Percentiles rank a stretch among this genome's conserved stretches.
phyloP scores from a whole-genome alignment of 139 green algal species.

The Desmodesmus armatus region DNA sequence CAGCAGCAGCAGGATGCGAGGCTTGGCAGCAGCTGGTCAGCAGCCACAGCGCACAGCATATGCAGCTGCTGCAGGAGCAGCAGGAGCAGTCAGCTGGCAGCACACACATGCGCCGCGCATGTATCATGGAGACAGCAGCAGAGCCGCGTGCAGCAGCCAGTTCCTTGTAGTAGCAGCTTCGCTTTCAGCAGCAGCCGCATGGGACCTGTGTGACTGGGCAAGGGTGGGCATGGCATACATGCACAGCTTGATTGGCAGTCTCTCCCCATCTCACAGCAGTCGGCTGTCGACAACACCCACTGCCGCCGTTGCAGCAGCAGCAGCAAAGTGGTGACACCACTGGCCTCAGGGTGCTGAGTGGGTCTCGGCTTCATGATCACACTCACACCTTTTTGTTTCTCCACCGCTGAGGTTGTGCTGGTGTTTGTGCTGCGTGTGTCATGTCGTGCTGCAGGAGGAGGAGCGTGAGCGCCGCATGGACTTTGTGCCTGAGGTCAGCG shows the following conservation, averaged over 20 bases:
- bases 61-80: neutral
- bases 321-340: neutral
- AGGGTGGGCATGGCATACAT: too few relatives aligned
- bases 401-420: neutral
- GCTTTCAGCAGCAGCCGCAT: neutral
- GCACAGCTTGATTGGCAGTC: too few relatives aligned
- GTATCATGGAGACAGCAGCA: neutral
- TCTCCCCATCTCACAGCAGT: too few relatives aligned
- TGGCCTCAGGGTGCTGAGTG: neutral
- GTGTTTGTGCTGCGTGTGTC: neutral
- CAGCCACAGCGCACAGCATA: conserved; percentile 4
- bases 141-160: neutral
- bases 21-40: neutral
- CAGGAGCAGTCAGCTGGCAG: neutral
- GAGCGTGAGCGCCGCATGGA: conserved; percentile 99
- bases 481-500: conserved; percentile 98
- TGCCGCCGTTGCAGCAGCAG: neutral
- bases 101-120: too few relatives aligned
- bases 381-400: too few relatives aligned
- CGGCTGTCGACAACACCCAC: neutral
- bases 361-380: neutral
- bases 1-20: neutral
- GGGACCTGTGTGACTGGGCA: neutral
- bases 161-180: neutral
- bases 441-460: conserved; percentile 87